Conservation (phyloP, 306 rosid species). For the cucumber (Cucumis sativus) region Cucumber_9930_V3 NC_026655.2:11175001-11175500, state of each 20-base stretch:
- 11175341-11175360: neutral
- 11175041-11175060: neutral
- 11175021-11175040: neutral
- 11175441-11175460: neutral
- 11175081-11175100: neutral
- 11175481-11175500: neutral
- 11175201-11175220: neutral
- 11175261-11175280: too few species aligned
- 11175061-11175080: neutral
- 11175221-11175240: neutral
- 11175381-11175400: neutral
- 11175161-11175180: neutral
- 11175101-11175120: neutral
- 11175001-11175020: neutral
- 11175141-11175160: neutral
- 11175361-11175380: neutral
- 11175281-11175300: neutral
- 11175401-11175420: neutral
- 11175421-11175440: neutral
- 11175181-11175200: neutral
- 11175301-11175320: neutral
- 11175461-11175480: neutral
- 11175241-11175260: neutral
- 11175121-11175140: neutral
- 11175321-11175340: neutral